Evolutionary conservation across 176 grass and related monocot genomes (phyloP).

Genomic region (Oryza meridionalis): DNA sequence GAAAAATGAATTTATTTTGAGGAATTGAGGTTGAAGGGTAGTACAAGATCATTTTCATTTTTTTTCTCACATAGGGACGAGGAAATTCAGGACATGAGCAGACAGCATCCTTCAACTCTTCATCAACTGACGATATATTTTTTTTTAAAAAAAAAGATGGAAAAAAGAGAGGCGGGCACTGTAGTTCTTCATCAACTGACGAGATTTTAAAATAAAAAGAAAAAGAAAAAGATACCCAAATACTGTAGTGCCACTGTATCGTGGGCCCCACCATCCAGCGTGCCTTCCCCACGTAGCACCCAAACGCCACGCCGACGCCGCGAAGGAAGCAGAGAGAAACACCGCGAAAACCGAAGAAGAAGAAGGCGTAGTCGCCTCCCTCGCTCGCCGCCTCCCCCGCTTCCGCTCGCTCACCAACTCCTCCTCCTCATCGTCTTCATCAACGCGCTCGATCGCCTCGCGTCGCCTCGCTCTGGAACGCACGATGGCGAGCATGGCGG

Average conservation of each 20-base stretch:
- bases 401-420: not conserved
- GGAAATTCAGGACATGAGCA: not conserved
- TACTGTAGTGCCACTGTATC: not conserved
- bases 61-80: too few relatives aligned
- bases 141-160: not conserved
- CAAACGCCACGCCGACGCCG: not conserved
- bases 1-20: too few relatives aligned
- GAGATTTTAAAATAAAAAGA: too few relatives aligned
- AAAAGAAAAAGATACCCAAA: too few relatives aligned
- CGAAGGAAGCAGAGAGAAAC: not conserved
- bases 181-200: too few relatives aligned
- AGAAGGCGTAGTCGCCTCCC: constrained; percentile 23
- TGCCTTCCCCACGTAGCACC: constrained; percentile 41
- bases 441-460: not conserved
- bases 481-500: not conserved
- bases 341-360: not conserved
- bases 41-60: too few relatives aligned
- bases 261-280: not conserved
- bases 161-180: not conserved
- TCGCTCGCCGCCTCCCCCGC: constrained; percentile 36
- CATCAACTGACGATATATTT: not conserved
- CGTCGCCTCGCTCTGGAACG: not conserved
- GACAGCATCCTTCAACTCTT: not conserved
- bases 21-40: too few relatives aligned
- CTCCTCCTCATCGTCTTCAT: not conserved